Percentiles rank a stretch among this genome's conserved stretches.
Evolutionary conservation across 2,329 filamentous ascomycete genomes (phyloP).

Genomic region (Didymella sp.): DNA sequence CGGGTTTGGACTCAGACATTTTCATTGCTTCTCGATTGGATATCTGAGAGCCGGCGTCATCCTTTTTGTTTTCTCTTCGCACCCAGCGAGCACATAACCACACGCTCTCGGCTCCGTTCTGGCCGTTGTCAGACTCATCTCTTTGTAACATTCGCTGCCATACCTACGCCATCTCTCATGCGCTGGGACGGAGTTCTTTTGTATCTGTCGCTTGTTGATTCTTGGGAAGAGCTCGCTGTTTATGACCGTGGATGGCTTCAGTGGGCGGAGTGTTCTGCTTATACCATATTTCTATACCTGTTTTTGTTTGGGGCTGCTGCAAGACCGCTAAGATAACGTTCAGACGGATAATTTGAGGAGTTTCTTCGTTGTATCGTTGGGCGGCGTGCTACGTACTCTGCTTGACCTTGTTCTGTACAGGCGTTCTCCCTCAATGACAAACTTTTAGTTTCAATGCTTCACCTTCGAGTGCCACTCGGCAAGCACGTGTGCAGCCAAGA

Average conservation of each 20-base stretch:
- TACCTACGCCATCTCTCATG: background rate
- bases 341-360: conserved; percentile 6
- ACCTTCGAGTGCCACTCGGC: background rate
- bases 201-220: conserved; percentile 1
- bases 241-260: background rate
- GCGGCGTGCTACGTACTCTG: background rate
- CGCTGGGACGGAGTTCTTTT: conserved; percentile 7
- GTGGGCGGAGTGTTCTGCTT: conserved; percentile 1
- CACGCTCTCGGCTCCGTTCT: conserved; percentile 1
- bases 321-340: conserved; percentile 1
- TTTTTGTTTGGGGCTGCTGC: background rate
- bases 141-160: conserved; percentile 13
- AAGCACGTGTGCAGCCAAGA: background rate
- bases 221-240: conserved; percentile 1
- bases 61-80: background rate
- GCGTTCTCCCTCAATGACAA: background rate
- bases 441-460: background rate
- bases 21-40: conserved; percentile 14
- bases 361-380: background rate
- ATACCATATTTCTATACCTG: conserved; percentile 12
- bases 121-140: background rate
- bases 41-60: conserved; percentile 12
- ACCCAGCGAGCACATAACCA: background rate
- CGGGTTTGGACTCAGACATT: background rate
- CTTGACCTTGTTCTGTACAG: background rate